Conservation (phyloP, 1,284 basidiomycete species). For the Laetiporus sulphureus region DNA sequence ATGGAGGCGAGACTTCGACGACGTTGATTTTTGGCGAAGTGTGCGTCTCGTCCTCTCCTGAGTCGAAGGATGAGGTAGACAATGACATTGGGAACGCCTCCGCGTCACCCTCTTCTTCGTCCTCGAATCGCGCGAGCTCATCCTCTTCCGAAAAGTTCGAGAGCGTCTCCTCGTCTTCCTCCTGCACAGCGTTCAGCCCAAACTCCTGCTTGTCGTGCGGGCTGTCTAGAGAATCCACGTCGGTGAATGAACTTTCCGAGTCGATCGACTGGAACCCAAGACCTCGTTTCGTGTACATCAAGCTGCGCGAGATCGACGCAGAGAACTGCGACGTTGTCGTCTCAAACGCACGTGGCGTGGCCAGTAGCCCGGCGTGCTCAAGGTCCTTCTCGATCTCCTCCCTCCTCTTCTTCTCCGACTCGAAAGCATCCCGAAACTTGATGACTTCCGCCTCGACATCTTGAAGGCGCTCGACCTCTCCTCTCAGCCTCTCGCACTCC, state of each 20-base stretch:
- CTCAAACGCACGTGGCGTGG: conserved; percentile 36
- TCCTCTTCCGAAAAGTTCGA: conserved; percentile 36
- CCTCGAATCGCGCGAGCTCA: conserved; percentile 59
- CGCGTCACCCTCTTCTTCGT: conserved; percentile 53
- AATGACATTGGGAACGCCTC: conserved; percentile 32
- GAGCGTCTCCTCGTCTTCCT: conserved; percentile 39
- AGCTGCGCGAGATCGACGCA: conserved; percentile 18
- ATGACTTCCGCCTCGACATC: conserved; percentile 27
- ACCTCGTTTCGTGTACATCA: conserved; percentile 29
- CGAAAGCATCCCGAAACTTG: conserved; percentile 27
- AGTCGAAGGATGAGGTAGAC: conserved; percentile 47
- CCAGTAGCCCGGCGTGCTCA: conserved; percentile 33
- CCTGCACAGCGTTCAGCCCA: conserved; percentile 48
- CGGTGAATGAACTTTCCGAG: conserved; percentile 53
- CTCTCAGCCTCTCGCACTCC: conserved; percentile 25
- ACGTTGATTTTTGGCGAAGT: conserved; percentile 27
- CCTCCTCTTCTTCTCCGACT: conserved; percentile 31
- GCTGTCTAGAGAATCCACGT: conserved; percentile 53
- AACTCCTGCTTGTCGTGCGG: conserved; percentile 30
- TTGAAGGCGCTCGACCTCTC: conserved; percentile 26
- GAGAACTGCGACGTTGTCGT: conserved; percentile 16
- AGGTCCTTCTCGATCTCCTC: conserved; percentile 39
- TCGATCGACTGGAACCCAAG: conserved; percentile 57
- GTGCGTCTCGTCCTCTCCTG: conserved; percentile 40
- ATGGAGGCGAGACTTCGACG: conserved; percentile 13